Evolutionary conservation across 495 filamentous ascomycete genomes (phyloP), one percentile per base, ranked within the genome.

Genomic region (Tuber melanosporum): DNA sequence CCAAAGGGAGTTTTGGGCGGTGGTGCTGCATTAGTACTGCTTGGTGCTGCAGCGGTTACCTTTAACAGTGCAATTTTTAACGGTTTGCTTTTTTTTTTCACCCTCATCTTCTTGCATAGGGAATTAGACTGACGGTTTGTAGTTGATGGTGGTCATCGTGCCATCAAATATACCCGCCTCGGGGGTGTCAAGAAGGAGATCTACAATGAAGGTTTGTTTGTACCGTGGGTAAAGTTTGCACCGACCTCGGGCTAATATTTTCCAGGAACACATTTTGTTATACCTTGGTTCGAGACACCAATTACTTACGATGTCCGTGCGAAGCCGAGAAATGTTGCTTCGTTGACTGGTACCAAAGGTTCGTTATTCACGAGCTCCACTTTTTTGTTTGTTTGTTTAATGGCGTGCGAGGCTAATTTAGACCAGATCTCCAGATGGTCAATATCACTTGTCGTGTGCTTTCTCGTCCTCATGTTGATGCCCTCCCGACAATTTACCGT

Each of bases 401-500:
- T 76, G 22, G 62, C 42, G 4, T 46, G 3, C 15, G 47, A 46
- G n/a, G 26, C 36, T 66, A 17, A 66, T 36, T 19, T 66, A 15
- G 26, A 43, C 43, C 20, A 83, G 95, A 99, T 86, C 87, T 99
- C 84, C 95, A 99, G 88, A 99, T 99, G 95, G 95, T 99, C 84
- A 99, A 99, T 89, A 99, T 99, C 85, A 99, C 96, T 83, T 99
- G 95, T 87, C 96, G 95, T 94, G 95, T 99, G 72, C 93, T 99
- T 74, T 97, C 94, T 70, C 89, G 93, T 83, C 95, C 95, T 76
- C 90, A 92, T 52, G 87, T 98, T 81, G 89, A 93, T 74, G 92
- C 94, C 45, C 90, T 99, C 44, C 95, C 95, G 8, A 92, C 95
- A 85, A 98, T 99, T 80, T 99, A 98, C 87, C 90, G 95, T 71